Evolutionary conservation across 108 stramenopile genomes (phyloP).

Genomic region (Cylindrotheca closterium): DNA sequence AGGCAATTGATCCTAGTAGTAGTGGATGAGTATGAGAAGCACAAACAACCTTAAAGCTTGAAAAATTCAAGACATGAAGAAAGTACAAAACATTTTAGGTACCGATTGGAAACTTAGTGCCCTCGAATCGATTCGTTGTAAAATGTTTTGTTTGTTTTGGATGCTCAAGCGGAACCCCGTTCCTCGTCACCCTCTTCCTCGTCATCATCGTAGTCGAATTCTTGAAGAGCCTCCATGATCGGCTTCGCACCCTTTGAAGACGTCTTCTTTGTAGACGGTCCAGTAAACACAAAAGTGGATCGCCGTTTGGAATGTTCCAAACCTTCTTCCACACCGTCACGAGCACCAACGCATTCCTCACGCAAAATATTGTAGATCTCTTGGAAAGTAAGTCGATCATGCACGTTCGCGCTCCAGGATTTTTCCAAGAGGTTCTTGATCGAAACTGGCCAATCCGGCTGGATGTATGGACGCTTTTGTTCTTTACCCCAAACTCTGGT

Average conservation of each 20-base stretch:
- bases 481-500: conserved; percentile 30
- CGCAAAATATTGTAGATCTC: conserved; percentile 21
- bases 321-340: conserved; percentile 29
- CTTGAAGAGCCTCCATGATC: not conserved
- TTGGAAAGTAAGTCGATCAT: conserved; percentile 13
- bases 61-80: too few species aligned
- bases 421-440: conserved; percentile 20
- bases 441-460: conserved; percentile 17
- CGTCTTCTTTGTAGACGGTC: not conserved
- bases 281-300: conserved; percentile 31
- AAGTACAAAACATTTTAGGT: too few species aligned
- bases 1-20: too few species aligned
- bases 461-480: conserved; percentile 32
- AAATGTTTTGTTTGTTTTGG: too few species aligned
- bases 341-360: conserved; percentile 11
- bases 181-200: not conserved
- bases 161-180: too few species aligned
- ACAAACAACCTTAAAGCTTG: too few species aligned
- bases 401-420: conserved; percentile 16
- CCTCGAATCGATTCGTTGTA: too few species aligned
- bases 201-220: conserved; percentile 4
- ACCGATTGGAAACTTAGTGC: too few species aligned
- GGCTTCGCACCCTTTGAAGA: not conserved
- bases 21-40: too few species aligned
- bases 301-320: conserved; percentile 31